Base-by-base conservation (phyloP, 2,329 filamentous ascomycete species). In the Claviceps africana region DNA sequence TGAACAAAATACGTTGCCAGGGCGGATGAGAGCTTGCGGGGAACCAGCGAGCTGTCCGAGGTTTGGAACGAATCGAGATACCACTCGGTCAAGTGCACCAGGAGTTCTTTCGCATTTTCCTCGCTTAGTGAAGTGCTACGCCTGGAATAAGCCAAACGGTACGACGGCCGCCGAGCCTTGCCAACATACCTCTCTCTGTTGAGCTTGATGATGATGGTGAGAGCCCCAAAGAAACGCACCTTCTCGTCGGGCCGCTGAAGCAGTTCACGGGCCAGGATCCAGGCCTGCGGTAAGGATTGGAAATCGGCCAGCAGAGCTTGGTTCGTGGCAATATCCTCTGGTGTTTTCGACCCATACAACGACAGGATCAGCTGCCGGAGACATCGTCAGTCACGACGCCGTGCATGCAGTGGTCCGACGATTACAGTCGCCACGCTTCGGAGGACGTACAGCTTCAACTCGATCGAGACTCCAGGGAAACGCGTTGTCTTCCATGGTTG, bases 121-220 rank as follows among this genome's bases (percentile, higher is more conserved):
- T 78, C 73, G 48, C 73, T 72, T 42, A 87, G 67, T 17, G 73
- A 72, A 52, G 69, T 65, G 58, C 72, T 77, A 25, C 19, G 40
- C n/a, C 31, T n/a, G 30, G 30, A 25, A 30, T 55, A 33, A 55
- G 53, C 44, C 43, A 40, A 25, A 31, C 13, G 6, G 22, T n/a
- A 45, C 13, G n/a, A 51, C 15, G 54, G 54, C 30, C 13, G 61
- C 73, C 56, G 28, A 39, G 43, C 33, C 15, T 44, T 15, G 44
- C 15, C n/a, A 30, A 51, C 52, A 37, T 70, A 86, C 85, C 83
- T 88, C 63, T 93, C 88, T n/a, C 83, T 85, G 64, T 97, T 96
- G 54, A 97, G 79, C 70, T 97, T 98, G 60, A 97, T 82, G 49
- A 88, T 94, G 58, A 96, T 85, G 0, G 91, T 97, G 54, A 96